These are phyloP conservation scores for Ganoderma sinense DNA, from an alignment of 1,284 basidiomycete genomes.

Conservation along the genomic window DNA sequence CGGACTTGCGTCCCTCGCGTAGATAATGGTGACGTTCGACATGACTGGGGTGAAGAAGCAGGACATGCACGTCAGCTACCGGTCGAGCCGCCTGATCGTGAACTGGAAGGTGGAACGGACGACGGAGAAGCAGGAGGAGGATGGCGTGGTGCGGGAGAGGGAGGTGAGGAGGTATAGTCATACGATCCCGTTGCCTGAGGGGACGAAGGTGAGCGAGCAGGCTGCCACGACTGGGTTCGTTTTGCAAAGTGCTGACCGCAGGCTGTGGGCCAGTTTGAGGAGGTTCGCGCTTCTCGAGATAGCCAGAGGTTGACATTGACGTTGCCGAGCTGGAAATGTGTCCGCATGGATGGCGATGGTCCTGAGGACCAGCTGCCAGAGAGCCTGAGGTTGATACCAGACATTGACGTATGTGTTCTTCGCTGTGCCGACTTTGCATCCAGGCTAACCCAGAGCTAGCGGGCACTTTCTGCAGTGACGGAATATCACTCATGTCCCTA, in stretches of 20 bases:
- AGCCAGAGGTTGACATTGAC: slow-evolving; percentile 63
- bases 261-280: slow-evolving; percentile 60
- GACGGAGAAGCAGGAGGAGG: slow-evolving; percentile 65
- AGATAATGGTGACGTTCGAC: slow-evolving; percentile 61
- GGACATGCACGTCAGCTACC: slow-evolving; percentile 76
- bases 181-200: slow-evolving; percentile 55
- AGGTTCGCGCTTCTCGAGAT: slow-evolving; percentile 69
- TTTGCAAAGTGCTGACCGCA: slow-evolving; percentile 7
- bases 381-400: slow-evolving; percentile 22
- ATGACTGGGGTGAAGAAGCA: slow-evolving; percentile 71
- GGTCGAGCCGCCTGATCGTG: slow-evolving; percentile 65
- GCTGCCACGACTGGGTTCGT: not conserved
- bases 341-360: slow-evolving; percentile 22
- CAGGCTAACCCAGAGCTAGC: slow-evolving; percentile 13
- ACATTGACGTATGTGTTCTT: slow-evolving; percentile 22
- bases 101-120: slow-evolving; percentile 70
- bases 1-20: slow-evolving; percentile 11
- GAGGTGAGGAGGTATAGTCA: slow-evolving; percentile 60
- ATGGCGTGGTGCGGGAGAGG: slow-evolving; percentile 61
- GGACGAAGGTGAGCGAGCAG: slow-evolving; percentile 47
- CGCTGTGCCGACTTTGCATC: not conserved
- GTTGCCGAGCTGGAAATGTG: slow-evolving; percentile 59
- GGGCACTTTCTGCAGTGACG: slow-evolving; percentile 25
- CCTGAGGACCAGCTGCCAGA: slow-evolving; percentile 10
- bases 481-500: slow-evolving; percentile 26